Percentiles rank a stretch among this genome's conserved stretches.
Evolutionary conservation across 2,329 filamentous ascomycete genomes (phyloP).

Genomic region (Dothideomycetes sp.): DNA sequence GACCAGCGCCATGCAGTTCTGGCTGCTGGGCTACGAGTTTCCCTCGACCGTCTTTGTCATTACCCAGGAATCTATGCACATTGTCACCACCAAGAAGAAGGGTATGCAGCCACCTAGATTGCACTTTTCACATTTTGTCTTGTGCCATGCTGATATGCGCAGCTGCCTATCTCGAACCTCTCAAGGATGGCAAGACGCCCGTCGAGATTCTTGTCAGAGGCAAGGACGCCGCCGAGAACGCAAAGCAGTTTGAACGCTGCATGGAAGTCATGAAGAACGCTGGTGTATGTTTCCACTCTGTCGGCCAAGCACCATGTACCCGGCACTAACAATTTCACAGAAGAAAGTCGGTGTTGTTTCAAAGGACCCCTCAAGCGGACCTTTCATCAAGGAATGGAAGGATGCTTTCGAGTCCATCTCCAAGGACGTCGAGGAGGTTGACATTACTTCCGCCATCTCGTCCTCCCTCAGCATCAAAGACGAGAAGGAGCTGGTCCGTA

Average conservation of each 20-base stretch:
- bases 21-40: constrained; percentile 97
- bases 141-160: constrained; percentile 27
- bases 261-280: constrained; percentile 77
- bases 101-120: constrained; percentile 44
- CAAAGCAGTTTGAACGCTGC: constrained; percentile 79
- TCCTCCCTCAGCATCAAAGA: constrained; percentile 87
- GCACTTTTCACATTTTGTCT: neutral
- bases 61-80: constrained; percentile 77
- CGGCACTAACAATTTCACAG: constrained; percentile 33
- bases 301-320: neutral
- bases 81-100: constrained; percentile 96
- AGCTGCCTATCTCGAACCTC: constrained; percentile 87
- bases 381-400: constrained; percentile 96
- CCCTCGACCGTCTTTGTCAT: constrained; percentile 91
- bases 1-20: constrained; percentile 95
- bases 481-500: constrained; percentile 81
- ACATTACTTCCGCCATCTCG: constrained; percentile 75
- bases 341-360: constrained; percentile 83
- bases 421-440: constrained; percentile 81
- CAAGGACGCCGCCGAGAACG: constrained; percentile 85
- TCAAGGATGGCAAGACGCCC: constrained; percentile 86
- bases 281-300: constrained; percentile 54
- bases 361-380: constrained; percentile 76
- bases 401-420: constrained; percentile 66
- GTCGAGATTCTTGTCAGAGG: constrained; percentile 86